Evolutionary conservation across 345 rosid genomes (phyloP).

Genomic region (Arabidopsis suecica): DNA sequence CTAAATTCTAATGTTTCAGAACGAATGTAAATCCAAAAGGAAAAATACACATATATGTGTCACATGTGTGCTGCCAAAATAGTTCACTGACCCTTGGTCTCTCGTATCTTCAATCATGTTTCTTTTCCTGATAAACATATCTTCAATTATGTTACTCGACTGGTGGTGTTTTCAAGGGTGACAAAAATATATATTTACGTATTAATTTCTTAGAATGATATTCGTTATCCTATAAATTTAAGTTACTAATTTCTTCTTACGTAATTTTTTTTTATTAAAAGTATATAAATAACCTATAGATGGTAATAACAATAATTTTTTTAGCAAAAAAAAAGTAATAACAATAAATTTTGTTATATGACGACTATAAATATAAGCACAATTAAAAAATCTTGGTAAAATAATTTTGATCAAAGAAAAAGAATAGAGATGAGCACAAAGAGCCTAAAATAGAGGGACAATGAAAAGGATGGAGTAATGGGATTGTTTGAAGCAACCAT

Average conservation of each 20-base stretch:
- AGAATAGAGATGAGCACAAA: slow-evolving; percentile 9
- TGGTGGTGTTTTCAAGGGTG: not conserved
- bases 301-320: too few relatives aligned
- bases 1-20: not conserved
- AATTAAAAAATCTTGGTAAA: not conserved
- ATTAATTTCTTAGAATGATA: not conserved
- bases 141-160: not conserved
- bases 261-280: too few relatives aligned
- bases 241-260: too few relatives aligned
- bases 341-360: too few relatives aligned
- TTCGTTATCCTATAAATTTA: too few relatives aligned
- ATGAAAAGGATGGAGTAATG: slow-evolving; percentile 19
- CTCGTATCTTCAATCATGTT: slow-evolving; percentile 5
- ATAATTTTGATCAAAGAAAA: not conserved
- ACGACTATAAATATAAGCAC: not conserved
- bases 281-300: too few relatives aligned
- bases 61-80: slow-evolving; percentile 13
- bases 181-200: not conserved
- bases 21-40: slow-evolving; percentile 11
- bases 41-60: slow-evolving; percentile 2
- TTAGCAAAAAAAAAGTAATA: too few relatives aligned
- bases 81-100: slow-evolving; percentile 7
- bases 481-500: slow-evolving; percentile 30
- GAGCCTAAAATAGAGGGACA: slow-evolving; percentile 33
- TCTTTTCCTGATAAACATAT: not conserved